Evolutionary conservation across 2,329 filamentous ascomycete species (phyloP), one percentile per base, ranked within the genome.

Genomic region (Talaromyces rugulosus): DNA sequence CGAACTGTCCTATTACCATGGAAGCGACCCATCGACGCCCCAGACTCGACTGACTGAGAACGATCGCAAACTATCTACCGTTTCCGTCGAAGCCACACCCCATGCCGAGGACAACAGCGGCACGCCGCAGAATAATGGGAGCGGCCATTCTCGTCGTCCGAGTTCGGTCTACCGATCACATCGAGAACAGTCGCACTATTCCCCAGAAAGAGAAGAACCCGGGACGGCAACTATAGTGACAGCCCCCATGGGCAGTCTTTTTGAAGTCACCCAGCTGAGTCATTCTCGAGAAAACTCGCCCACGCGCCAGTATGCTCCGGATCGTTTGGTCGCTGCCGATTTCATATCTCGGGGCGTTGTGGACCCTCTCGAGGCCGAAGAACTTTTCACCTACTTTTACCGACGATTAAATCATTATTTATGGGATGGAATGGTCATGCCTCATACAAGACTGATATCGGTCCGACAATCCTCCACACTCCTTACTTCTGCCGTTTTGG

Each of bases 331-430:
- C 44, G 72, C 73, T 61, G 75, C 72, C n/a, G 82, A 84, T 68
- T 81, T 83, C 64, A 81, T 84, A 55, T 81, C 81, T 1, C 75
- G 78, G 53, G 81, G 82, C 7, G 69, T 81, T 7, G 70, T 84
- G 27, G 76, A 75, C 65, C 67, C 78, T 56, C 72, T 77, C 61
- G 75, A 78, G 62, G 70, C 73, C 53, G 77, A 81, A 63, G 76
- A 78, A 61, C 63, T 77, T 34, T 78, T 77, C 50, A 65, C 69
- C 23, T 74, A 79, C 55, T 77, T 77, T 63, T 72, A 76, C 56
- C 74, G 76, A 58, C 73, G 77, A 33, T 71, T 80, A 18, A 77
- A 77, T 60, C 75, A 71, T 36, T 77, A 75, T 63, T 63, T 74
- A 33, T 77, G 73, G 75, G 75, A 76, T 70, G 77, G 77, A 36